Evolutionary conservation across 192 early-diverging fungal genomes (phyloP).

Genomic region (Backusella morwellensis): DNA sequence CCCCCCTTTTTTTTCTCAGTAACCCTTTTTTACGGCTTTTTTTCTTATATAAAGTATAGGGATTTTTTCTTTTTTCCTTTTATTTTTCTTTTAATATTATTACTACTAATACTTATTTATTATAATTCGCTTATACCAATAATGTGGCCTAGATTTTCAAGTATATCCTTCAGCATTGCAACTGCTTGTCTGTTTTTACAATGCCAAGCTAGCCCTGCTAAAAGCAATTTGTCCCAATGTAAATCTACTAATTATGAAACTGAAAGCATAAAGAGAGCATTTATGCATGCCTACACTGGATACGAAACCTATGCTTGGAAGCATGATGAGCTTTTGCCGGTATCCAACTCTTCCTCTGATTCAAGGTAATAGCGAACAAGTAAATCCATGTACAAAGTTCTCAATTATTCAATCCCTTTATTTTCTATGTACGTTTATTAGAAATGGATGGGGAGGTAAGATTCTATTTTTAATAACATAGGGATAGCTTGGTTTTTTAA

Average conservation of each 20-base stretch:
- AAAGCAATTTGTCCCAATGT: background rate
- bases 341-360: constrained; percentile 26
- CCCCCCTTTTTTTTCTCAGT: background rate
- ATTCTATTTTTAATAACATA: background rate
- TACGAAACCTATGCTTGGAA: constrained; percentile 77
- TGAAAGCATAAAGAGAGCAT: constrained; percentile 53
- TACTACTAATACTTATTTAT: background rate
- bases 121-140: background rate
- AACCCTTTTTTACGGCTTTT: background rate
- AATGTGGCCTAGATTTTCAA: background rate
- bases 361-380: constrained; percentile 7
- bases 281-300: constrained; percentile 64
- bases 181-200: background rate
- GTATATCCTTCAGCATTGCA: background rate
- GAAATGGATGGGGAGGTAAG: constrained; percentile 54
- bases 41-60: background rate
- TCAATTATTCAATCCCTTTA: background rate
- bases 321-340: constrained; percentile 57
- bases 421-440: constrained; percentile 13
- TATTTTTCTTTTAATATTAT: background rate
- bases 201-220: background rate
- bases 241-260: constrained; percentile 22
- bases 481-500: background rate
- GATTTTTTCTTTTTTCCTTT: background rate
- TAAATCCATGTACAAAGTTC: background rate